Evolutionary conservation across 2,329 filamentous ascomycete species (phyloP).

Genomic region (Trichophyton schoenleinii): DNA sequence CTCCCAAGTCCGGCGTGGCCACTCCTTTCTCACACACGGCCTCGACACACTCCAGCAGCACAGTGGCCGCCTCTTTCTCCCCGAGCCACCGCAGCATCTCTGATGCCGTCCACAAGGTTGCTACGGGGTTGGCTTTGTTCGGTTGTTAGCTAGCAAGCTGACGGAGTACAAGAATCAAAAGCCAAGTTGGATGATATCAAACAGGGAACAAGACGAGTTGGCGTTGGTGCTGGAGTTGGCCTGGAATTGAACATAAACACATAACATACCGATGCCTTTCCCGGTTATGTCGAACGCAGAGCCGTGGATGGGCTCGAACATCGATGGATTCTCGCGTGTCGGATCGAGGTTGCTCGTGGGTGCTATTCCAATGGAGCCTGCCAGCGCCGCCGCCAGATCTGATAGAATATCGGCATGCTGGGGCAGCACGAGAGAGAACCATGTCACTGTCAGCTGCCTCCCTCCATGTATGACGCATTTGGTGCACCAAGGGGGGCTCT

Average conservation of each 20-base stretch:
- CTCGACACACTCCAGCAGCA: slow-evolving; percentile 48
- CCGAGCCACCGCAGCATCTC: slow-evolving; percentile 58
- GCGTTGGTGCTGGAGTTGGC: neutral
- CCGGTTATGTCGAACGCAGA: slow-evolving; percentile 54
- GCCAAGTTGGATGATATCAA: neutral
- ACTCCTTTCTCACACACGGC: slow-evolving; percentile 45
- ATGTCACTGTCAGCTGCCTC: neutral
- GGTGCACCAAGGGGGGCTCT: too few species aligned
- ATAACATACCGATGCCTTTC: slow-evolving; percentile 35
- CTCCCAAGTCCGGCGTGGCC: slow-evolving; percentile 49
- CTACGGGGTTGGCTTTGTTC: slow-evolving; percentile 46
- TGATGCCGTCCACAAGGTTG: slow-evolving; percentile 56
- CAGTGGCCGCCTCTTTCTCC: slow-evolving; percentile 43
- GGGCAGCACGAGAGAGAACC: slow-evolving; percentile 11
- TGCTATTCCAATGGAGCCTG: slow-evolving; percentile 59
- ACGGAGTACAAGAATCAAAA: neutral
- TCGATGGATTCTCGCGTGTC: slow-evolving; percentile 45
- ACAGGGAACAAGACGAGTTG: neutral
- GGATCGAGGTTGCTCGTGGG: slow-evolving; percentile 58
- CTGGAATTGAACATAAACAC: neutral
- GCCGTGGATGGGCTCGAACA: slow-evolving; percentile 54
- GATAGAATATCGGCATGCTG: slow-evolving; percentile 53
- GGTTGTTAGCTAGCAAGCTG: neutral
- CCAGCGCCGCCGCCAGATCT: slow-evolving; percentile 56
- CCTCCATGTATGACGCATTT: neutral